A percentile compares a stretch with the other conserved stretches of the same genome.
Conservation (phyloP, 352 stramenopile genomes). For the Phytopythium mirpurense region DNA sequence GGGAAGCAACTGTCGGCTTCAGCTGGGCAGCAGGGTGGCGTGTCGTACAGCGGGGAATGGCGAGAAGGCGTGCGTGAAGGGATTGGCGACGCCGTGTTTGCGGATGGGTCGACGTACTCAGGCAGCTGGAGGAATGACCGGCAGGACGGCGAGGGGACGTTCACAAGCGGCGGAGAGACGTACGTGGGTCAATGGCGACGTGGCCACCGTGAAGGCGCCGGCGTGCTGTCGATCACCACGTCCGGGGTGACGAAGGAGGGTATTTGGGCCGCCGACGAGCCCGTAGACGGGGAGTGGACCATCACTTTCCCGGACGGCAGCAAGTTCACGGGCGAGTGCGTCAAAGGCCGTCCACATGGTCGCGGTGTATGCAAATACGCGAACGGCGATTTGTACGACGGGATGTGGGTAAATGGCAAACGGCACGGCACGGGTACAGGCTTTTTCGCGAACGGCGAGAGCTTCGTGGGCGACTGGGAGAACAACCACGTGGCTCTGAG, state of each 20-base stretch:
- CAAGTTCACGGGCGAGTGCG: constrained; percentile 67
- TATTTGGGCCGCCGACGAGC: constrained; percentile 45
- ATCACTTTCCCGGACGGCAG: constrained; percentile 72
- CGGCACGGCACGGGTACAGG: constrained; percentile 63
- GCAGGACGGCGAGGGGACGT: constrained; percentile 59
- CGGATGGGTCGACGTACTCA: constrained; percentile 51
- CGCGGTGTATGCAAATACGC: constrained; percentile 76
- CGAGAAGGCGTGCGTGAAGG: constrained; percentile 42
- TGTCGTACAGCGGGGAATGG: constrained; percentile 68
- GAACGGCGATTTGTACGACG: constrained; percentile 81
- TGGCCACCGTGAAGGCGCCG: constrained; percentile 44
- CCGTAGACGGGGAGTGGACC: constrained; percentile 66
- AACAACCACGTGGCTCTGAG: constrained; percentile 82
- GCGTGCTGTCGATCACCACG: constrained; percentile 33
- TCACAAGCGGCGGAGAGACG: constrained; percentile 45
- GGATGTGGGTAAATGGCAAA: constrained; percentile 77
- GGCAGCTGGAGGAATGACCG: constrained; percentile 49
- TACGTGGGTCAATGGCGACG: constrained; percentile 70
- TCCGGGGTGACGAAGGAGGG: constrained; percentile 68
- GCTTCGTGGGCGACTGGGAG: constrained; percentile 72
- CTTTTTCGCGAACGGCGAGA: constrained; percentile 69
- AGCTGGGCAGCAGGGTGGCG: constrained; percentile 1
- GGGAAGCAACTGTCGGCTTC: constrained; percentile 26
- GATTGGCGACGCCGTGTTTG: constrained; percentile 50
- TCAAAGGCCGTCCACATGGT: constrained; percentile 58